phyloP scores from a whole-genome alignment of 2,329 filamentous ascomycete species.

The Colletotrichum eremochloae region DNA sequence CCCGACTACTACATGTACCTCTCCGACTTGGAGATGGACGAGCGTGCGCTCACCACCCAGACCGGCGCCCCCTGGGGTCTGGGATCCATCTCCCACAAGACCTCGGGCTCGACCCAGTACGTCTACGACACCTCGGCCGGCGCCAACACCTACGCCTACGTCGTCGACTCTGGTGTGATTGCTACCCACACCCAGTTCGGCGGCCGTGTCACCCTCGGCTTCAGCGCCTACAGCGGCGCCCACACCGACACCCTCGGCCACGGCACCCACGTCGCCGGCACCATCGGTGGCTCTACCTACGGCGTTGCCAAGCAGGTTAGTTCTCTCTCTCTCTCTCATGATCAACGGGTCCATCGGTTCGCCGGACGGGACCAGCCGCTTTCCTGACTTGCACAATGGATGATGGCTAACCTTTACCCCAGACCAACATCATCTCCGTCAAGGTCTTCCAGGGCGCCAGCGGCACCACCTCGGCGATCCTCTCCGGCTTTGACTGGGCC shows the following conservation, averaged over 20 bases:
- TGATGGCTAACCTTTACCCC: background rate
- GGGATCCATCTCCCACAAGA: constrained; percentile 58
- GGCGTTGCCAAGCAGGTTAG: constrained; percentile 59
- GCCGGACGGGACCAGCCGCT: background rate
- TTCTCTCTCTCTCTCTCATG: background rate
- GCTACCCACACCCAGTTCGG: constrained; percentile 60
- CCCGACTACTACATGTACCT: constrained; percentile 48
- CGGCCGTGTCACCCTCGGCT: constrained; percentile 56
- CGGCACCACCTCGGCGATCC: constrained; percentile 48
- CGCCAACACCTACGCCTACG: constrained; percentile 60
- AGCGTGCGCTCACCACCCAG: constrained; percentile 50
- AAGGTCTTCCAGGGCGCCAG: constrained; percentile 58
- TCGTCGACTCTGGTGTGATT: constrained; percentile 68
- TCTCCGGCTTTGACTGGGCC: constrained; percentile 57
- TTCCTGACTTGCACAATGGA: background rate
- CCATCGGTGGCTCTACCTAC: constrained; percentile 58
- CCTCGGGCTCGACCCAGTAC: constrained; percentile 52
- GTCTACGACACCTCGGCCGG: constrained; percentile 59
- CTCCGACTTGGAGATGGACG: constrained; percentile 45
- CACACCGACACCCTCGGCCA: constrained; percentile 57
- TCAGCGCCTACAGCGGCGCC: constrained; percentile 52
- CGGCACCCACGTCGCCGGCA: constrained; percentile 63
- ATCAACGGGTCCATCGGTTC: background rate
- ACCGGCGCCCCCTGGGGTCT: constrained; percentile 58
- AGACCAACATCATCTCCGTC: constrained; percentile 56